Base-by-base conservation (phyloP, 2,329 filamentous ascomycete genomes). In the Fusarium aywerte region DNA sequence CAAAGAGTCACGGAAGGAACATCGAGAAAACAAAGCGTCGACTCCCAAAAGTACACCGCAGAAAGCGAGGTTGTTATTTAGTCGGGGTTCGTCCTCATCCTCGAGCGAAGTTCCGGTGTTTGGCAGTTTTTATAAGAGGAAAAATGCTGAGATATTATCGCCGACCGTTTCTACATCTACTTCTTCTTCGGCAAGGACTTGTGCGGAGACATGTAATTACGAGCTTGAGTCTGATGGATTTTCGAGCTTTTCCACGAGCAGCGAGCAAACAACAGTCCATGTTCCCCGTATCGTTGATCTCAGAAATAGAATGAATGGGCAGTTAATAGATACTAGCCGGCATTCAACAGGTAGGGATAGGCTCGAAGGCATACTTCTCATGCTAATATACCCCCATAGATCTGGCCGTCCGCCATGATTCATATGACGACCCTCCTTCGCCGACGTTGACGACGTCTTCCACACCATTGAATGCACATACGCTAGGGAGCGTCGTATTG, bases 1-100 rank as follows among this genome's bases (percentile, higher is more conserved):
- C 13, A 57, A 58, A 42, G 68, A 71, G 36, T 62, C 68, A 0
- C 59, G 58, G 29, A 67, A 59, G 39, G 68, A 71, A n/a, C 65
- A 61, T 27, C 65, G 58, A 5, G 65, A 71, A 21, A 67, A 51
- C 7, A 71, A 67, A 39, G 52, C 50, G 5, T 9, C 33, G 7
- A 33, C 23, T 7, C 20, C 35, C 31, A 38, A 48, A 23, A 7
- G 50, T 12, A 13, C 16, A 31, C 21, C 3, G 10, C 32, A n/a
- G 9, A 64, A 55, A 27, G n/a, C 58, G 5, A 51, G 54, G 4
- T 65, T 55, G 3, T 40, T 64, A n/a, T 67, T 63, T 4, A 63
- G 62, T 23, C 62, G 58, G 1, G 58, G 36, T 3, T 69, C 67
- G 1, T 49, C 54, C 12, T 55, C 66, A 1, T 60, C 23, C 1